phyloP scores from a whole-genome alignment of 495 filamentous ascomycete species.

The Aspergillus sparsus region DNA sequence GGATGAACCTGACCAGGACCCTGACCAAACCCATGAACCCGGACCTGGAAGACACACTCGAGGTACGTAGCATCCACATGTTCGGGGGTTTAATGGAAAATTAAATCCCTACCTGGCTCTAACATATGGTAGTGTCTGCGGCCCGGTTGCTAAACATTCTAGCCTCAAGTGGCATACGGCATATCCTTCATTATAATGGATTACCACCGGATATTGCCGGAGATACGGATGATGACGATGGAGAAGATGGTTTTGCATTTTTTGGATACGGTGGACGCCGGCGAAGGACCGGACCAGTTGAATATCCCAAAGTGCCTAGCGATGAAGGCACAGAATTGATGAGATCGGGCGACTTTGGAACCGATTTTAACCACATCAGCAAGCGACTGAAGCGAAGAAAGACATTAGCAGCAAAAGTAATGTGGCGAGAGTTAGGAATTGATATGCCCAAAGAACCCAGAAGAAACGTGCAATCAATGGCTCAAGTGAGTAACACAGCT shows the following conservation, averaged over 20 bases:
- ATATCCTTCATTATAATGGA: constrained; percentile 40
- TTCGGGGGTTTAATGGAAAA: background rate
- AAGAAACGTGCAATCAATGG: constrained; percentile 62
- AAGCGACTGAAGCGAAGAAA: constrained; percentile 57
- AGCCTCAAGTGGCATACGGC: constrained; percentile 38
- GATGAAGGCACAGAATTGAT: constrained; percentile 74
- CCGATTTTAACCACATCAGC: constrained; percentile 53
- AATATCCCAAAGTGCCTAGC: constrained; percentile 76
- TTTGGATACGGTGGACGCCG: constrained; percentile 28
- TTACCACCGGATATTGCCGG: constrained; percentile 22
- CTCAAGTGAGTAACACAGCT: constrained; percentile 52
- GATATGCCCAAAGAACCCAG: constrained; percentile 52
- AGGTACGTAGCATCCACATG: constrained; percentile 11
- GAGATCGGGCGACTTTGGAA: constrained; percentile 76
- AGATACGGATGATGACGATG: constrained; percentile 33
- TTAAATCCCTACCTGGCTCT: constrained; percentile 2
- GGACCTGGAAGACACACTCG: constrained; percentile 32
- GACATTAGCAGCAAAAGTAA: constrained; percentile 62
- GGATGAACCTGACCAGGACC: constrained; percentile 44
- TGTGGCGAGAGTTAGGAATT: constrained; percentile 78
- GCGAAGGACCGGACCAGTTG: constrained; percentile 35
- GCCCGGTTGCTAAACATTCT: constrained; percentile 41
- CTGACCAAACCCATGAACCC: constrained; percentile 44
- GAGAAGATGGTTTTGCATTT: constrained; percentile 30
- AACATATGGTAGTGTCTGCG: constrained; percentile 28